Evolutionary conservation across 2,329 filamentous ascomycete species (phyloP), one percentile per base, ranked within the genome.

Genomic region (Westerdykella aurantiaca): DNA sequence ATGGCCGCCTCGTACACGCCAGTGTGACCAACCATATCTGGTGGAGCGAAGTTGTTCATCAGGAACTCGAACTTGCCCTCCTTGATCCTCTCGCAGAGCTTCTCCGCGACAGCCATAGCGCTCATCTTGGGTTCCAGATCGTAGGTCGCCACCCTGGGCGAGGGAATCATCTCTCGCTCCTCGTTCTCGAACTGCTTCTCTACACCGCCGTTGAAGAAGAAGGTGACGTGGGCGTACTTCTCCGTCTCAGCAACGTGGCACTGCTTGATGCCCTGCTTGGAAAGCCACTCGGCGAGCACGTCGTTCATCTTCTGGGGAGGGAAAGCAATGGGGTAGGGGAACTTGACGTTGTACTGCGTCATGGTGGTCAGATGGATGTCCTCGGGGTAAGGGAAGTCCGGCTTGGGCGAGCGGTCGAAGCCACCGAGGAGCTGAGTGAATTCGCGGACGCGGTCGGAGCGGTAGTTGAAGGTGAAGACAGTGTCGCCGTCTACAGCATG

Each of bases 381-480:
- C 74, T 94, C 88, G 58, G 93, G 93, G 76, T 90, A 97, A 38
- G 86, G 78, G 77, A 97, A 95, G 70, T 96, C 88, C 55, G 90
- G 87, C 56, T 81, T 80, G 44, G 90, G 89, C 18, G 88, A 95
- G 63, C 88, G 87, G 75, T 98, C 93, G 64, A 91, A 83, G 68
- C 86, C 86, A 57, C 93, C 93, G 43, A 98, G 76, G 37, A 98
- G 79, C 73, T 97, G 93, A 39, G 89, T 95, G 68, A 98, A 86
- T 71, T 98, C 93, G 58, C 93, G 87, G 42, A 91, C 91, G 69
- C 93, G 90, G 69, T 98, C 93, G 45, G 93, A 97, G 63, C 93
- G 88, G 79, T 98, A 98, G 82, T 98, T 98, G 86, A 98, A 98
- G 82, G 97, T 97, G 81, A 97, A 97, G 61, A 97, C 80, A 42